These are phyloP conservation scores for Cryptosporidium bovis DNA, from an alignment of 169 alveolate genomes.

Conservation along the genomic window DNA sequence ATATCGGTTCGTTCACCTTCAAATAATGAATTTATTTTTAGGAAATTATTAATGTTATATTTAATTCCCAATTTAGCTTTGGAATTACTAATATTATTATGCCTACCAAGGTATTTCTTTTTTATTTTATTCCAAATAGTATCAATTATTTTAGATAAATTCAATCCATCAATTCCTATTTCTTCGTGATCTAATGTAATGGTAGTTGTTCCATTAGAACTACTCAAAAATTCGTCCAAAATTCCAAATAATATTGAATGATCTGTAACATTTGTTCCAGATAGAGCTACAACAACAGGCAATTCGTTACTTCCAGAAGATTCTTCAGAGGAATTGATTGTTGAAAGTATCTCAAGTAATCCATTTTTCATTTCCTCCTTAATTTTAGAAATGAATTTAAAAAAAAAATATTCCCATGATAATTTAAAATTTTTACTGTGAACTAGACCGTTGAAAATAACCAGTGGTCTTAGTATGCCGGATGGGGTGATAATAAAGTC, in stretches of 20 bases:
- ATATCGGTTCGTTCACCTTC: neutral
- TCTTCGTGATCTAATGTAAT: conserved; percentile 40
- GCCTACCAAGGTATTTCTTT: neutral
- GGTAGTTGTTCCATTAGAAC: conserved; percentile 1
- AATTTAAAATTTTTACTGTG: neutral
- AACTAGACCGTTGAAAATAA: neutral
- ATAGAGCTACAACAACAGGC: conserved; percentile 24
- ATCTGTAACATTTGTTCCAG: conserved; percentile 53
- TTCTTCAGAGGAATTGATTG: neutral
- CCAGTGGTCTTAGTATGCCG: conserved; percentile 28
- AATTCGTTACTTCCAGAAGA: neutral
- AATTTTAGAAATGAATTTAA: conserved; percentile 1
- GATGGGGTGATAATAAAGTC: conserved; percentile 24
- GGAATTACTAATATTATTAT: neutral
- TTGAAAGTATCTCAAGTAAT: conserved; percentile 20
- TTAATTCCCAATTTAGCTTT: neutral
- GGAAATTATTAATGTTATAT: neutral
- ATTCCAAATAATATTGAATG: conserved; percentile 13
- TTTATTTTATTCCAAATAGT: conserved; percentile 18
- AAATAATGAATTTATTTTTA: neutral
- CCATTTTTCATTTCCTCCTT: conserved; percentile 38
- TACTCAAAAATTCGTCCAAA: conserved; percentile 33
- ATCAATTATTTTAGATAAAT: conserved; percentile 27
- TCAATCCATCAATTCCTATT: conserved; percentile 36
- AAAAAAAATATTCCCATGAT: conserved; percentile 45